A percentile compares a stretch with the other conserved stretches of the same genome.
phyloP scores from a whole-genome alignment of 768 basidiomycete genomes.

The Russula abietina region DNA sequence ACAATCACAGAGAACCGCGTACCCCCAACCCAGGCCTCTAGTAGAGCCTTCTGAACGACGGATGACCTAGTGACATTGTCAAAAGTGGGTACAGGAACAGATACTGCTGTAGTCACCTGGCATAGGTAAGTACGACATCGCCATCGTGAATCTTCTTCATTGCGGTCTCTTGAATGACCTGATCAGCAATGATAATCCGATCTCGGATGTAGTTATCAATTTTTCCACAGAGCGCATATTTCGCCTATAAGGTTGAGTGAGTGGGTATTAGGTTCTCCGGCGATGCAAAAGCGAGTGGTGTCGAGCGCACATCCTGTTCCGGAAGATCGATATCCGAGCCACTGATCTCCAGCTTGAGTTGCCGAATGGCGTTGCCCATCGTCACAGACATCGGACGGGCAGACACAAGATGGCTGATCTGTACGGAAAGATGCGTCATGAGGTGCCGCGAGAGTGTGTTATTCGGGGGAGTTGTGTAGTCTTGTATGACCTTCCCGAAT shows the following conservation, averaged over 20 bases:
- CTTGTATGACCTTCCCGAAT: slow-evolving; percentile 70
- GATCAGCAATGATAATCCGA: slow-evolving; percentile 86
- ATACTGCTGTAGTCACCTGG: slow-evolving; percentile 47
- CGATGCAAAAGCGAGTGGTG: background rate
- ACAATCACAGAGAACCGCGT: slow-evolving; percentile 86
- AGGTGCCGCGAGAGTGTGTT: slow-evolving; percentile 86
- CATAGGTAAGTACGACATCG: slow-evolving; percentile 89
- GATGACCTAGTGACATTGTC: slow-evolving; percentile 62
- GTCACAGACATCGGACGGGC: slow-evolving; percentile 88
- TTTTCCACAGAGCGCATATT: slow-evolving; percentile 70
- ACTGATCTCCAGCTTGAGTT: slow-evolving; percentile 94
- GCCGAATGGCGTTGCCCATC: slow-evolving; percentile 91
- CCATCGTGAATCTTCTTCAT: slow-evolving; percentile 92
- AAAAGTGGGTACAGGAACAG: slow-evolving; percentile 4
- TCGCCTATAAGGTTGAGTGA: slow-evolving; percentile 53
- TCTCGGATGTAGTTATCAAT: slow-evolving; percentile 94
- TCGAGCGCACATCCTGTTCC: slow-evolving; percentile 77
- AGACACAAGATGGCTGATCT: slow-evolving; percentile 84
- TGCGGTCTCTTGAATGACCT: slow-evolving; percentile 86
- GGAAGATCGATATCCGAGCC: slow-evolving; percentile 87
- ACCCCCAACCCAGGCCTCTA: slow-evolving; percentile 67
- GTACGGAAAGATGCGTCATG: slow-evolving; percentile 86
- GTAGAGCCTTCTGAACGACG: slow-evolving; percentile 83
- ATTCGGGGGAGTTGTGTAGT: slow-evolving; percentile 80
- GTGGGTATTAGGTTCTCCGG: slow-evolving; percentile 5